Evolutionary conservation across 1,139 yeast genomes (phyloP).

Genomic region (Blastobotrys arbuscula): DNA sequence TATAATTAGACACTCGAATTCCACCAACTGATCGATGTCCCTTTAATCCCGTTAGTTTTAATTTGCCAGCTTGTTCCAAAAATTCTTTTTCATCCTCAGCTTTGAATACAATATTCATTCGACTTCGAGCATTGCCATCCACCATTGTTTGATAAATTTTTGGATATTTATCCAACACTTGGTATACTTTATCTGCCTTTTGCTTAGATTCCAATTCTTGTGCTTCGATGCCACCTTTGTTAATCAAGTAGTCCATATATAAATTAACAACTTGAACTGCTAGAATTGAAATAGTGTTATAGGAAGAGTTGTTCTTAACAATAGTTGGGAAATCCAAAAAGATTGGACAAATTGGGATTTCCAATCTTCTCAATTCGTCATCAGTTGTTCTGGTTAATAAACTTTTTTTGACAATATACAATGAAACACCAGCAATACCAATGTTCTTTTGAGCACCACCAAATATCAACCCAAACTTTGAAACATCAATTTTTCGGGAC

Average conservation of each 20-base stretch:
- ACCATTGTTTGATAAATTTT: slow-evolving; percentile 63
- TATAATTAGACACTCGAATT: slow-evolving; percentile 83
- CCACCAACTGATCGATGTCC: slow-evolving; percentile 99
- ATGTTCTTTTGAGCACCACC: slow-evolving; percentile 97
- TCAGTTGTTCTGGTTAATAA: slow-evolving; percentile 65
- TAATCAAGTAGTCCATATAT: slow-evolving; percentile 59
- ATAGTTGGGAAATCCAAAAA: slow-evolving; percentile 85
- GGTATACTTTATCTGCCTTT: slow-evolving; percentile 61
- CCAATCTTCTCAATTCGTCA: slow-evolving; percentile 51
- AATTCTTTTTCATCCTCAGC: slow-evolving; percentile 64
- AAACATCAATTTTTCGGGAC: slow-evolving; percentile 72
- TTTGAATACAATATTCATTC: slow-evolving; percentile 92
- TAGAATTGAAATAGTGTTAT: slow-evolving; percentile 92
- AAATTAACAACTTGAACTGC: slow-evolving; percentile 79
- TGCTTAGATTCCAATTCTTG: slow-evolving; percentile 54
- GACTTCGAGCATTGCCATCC: slow-evolving; percentile 57
- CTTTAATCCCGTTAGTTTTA: slow-evolving; percentile 66
- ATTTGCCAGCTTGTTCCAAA: slow-evolving; percentile 54
- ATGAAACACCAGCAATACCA: slow-evolving; percentile 91
- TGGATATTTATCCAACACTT: slow-evolving; percentile 60
- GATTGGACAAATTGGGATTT: slow-evolving; percentile 76
- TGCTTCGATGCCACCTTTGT: slow-evolving; percentile 52
- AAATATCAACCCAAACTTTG: slow-evolving; percentile 76
- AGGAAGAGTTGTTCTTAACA: slow-evolving; percentile 82
- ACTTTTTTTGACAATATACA: slow-evolving; percentile 80